Evolutionary conservation across 306 rosid genomes (phyloP).

Genomic region (Begonia loranthoides): DNA sequence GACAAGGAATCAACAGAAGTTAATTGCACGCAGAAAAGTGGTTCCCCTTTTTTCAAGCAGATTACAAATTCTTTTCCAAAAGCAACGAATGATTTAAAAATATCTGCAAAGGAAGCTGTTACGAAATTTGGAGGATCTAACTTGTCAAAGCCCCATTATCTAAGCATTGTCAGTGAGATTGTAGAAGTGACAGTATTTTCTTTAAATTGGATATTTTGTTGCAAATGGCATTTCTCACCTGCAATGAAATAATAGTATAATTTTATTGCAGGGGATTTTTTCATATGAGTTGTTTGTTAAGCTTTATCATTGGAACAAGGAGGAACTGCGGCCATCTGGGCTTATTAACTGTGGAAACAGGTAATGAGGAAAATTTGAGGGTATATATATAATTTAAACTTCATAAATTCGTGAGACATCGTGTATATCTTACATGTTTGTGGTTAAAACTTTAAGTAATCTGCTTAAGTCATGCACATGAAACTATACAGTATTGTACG

Average conservation of each 20-base stretch:
- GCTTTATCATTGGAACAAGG: conserved; percentile 63
- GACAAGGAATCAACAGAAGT: conserved; percentile 23
- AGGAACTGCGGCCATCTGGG: conserved; percentile 66
- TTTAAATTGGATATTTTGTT: conserved; percentile 4
- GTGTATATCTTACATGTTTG: too few relatives aligned
- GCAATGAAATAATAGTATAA: conserved; percentile 11
- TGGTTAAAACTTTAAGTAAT: too few relatives aligned
- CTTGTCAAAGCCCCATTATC: conserved; percentile 27
- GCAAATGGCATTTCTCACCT: neutral
- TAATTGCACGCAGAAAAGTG: neutral
- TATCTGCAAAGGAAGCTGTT: conserved; percentile 67
- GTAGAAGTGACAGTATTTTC: conserved; percentile 33
- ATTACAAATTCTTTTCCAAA: conserved; percentile 30
- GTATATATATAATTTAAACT: too few relatives aligned
- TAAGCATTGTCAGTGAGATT: conserved; percentile 31
- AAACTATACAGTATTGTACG: too few relatives aligned
- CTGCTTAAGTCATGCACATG: too few relatives aligned
- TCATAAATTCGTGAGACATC: too few relatives aligned
- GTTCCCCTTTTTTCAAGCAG: conserved; percentile 22
- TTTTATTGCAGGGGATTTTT: conserved; percentile 48
- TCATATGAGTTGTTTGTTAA: conserved; percentile 67
- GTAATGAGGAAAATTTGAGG: conserved; percentile 20
- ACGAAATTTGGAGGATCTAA: conserved; percentile 77
- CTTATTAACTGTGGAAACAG: conserved; percentile 89
- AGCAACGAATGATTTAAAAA: conserved; percentile 51